Evolutionary conservation across 345 rosid genomes (phyloP), one percentile per base, ranked within the genome.

Genomic region (Anastatica hierochuntica): DNA sequence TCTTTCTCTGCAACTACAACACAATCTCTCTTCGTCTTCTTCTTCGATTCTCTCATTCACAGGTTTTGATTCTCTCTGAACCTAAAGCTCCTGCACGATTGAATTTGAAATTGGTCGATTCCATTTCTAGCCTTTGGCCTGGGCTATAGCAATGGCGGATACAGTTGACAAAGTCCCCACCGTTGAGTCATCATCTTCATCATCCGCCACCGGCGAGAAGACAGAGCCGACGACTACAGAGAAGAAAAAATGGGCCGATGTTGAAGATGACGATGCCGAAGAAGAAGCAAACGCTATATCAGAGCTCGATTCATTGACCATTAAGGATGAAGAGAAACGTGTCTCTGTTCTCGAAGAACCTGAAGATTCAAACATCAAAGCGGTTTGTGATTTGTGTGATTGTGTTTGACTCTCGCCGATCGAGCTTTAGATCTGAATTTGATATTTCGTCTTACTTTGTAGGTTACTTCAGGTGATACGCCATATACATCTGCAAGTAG

Each of bases 401-500:
- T 24, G 44, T 12, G 46, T 57, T n/a, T 41, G n/a, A 35, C 8
- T 29, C 33, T 8, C 6, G 33, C 33, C 33, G 8, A 29, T 29
- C 9, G 9, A 29, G 8, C 33, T 29, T n/a, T 29, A 29, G 33
- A 29, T 29, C 33, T 29, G 10, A 29, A 4, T 29, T 8, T 29
- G 33, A 8, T 6, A 6, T 29, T 29, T 29, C 9, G 6, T 8
- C n/a, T 34, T 24, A 3, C 46, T 45, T 15, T 53, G 29, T 39
- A 92, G 97, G 90, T 88, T 58, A 76, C 85, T 3, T 21, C 86
- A 0, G 86, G 88, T 11, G 88, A 85, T 30, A 92, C 96, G 1
- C 96, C 86, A 0, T 92, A 92, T 51, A 72, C 90, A 1, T 92
- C 98, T 0, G 95, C 97, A 0, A 63, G 76, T 36, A 65, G 75